These are phyloP conservation scores for Trametes versicolor DNA, from an alignment of 1,284 basidiomycete genomes.

Conservation along the genomic window DNA sequence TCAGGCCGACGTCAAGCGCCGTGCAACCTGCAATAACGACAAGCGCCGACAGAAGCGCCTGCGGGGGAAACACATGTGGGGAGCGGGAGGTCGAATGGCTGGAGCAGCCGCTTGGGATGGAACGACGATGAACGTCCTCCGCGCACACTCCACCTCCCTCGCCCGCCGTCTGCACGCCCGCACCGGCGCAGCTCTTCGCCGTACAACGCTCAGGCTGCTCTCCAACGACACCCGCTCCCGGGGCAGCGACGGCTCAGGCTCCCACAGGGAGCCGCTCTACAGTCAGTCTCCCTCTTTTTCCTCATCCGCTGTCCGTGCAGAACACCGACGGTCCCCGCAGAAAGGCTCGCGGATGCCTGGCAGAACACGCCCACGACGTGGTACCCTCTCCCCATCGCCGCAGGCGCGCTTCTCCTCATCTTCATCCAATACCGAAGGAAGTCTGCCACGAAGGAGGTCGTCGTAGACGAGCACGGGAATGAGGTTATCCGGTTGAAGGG, in stretches of 20 bases:
- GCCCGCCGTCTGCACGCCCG: conserved; percentile 3
- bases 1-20: no score
- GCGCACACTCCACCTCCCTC: background rate
- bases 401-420: conserved; percentile 89
- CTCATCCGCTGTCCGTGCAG: background rate
- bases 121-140: conserved; percentile 7
- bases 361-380: conserved; percentile 90
- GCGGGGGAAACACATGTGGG: background rate
- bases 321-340: conserved; percentile 38
- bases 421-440: conserved; percentile 84
- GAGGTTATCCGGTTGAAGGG: conserved; percentile 85
- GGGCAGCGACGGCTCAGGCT: conserved; percentile 18
- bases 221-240: conserved; percentile 11
- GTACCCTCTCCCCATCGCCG: conserved; percentile 94
- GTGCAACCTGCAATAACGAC: no score
- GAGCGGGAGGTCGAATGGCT: background rate
- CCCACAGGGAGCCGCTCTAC: conserved; percentile 26
- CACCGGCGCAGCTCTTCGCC: background rate
- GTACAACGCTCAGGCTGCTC: conserved; percentile 12
- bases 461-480: conserved; percentile 77
- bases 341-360: conserved; percentile 77
- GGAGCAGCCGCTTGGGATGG: background rate
- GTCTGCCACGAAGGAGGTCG: conserved; percentile 63
- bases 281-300: background rate
- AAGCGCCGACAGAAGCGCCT: no score